phyloP scores from a whole-genome alignment of 192 early-diverging fungal species.

The Thoreauomyces humboldtii region DNA sequence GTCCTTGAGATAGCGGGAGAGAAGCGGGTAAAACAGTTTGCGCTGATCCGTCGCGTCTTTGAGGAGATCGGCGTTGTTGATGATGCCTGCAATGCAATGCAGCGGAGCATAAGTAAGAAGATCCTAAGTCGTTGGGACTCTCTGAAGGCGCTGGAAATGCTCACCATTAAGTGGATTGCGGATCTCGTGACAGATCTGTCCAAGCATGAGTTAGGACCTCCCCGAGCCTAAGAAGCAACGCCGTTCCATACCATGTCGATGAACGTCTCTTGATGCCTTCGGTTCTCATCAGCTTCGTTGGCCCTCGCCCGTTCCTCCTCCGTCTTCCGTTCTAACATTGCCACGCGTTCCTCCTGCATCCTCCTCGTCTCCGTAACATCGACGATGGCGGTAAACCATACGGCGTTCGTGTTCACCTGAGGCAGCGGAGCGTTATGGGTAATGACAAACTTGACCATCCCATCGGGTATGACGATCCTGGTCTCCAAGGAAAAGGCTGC shows the following conservation, averaged over 20 bases:
- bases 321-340: not conserved
- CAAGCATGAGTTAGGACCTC: too few relatives aligned
- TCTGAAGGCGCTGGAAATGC: too few relatives aligned
- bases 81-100: too few relatives aligned
- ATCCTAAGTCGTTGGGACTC: too few relatives aligned
- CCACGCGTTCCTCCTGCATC: constrained; percentile 1
- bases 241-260: too few relatives aligned
- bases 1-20: too few relatives aligned
- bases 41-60: not conserved
- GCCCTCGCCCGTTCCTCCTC: constrained; percentile 10
- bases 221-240: too few relatives aligned
- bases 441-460: not conserved
- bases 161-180: constrained; percentile 40
- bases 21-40: not conserved
- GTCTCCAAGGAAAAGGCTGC: not conserved
- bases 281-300: constrained; percentile 34
- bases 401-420: not conserved
- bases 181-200: constrained; percentile 40
- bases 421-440: not conserved
- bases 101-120: too few relatives aligned
- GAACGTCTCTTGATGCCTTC: constrained; percentile 29
- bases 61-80: constrained; percentile 22
- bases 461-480: not conserved
- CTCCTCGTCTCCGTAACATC: not conserved
- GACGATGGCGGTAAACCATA: not conserved